Conservation (phyloP, 176 grass and related monocot species). For the Aegilops longissima region DNA sequence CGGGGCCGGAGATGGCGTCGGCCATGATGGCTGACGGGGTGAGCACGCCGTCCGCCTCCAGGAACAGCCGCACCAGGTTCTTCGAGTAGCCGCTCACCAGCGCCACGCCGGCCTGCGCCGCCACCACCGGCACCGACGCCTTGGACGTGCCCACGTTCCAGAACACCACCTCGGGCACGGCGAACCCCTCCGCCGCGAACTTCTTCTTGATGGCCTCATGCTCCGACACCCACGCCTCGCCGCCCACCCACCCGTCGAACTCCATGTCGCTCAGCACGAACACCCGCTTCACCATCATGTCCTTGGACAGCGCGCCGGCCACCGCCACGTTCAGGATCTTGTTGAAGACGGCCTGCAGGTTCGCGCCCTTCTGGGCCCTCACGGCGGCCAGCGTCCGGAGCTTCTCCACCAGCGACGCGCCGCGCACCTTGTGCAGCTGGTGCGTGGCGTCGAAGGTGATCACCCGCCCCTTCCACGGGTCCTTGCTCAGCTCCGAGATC, state of each 20-base stretch:
- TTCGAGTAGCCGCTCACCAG: constrained; percentile 54
- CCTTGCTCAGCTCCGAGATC: not conserved
- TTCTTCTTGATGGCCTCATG: not conserved
- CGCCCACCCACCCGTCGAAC: not conserved
- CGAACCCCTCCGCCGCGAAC: constrained; percentile 23
- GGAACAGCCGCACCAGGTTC: constrained; percentile 42
- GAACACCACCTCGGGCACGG: constrained; percentile 62
- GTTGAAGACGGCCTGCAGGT: constrained; percentile 44
- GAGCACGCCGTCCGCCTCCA: constrained; percentile 36
- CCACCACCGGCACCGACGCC: constrained; percentile 7
- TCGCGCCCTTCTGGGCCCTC: constrained; percentile 30
- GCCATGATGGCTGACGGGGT: constrained; percentile 35
- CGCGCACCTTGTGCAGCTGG: constrained; percentile 24
- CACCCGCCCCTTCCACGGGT: not conserved
- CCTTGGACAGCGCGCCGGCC: constrained; percentile 33
- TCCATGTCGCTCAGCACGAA: constrained; percentile 66
- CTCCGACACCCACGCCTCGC: not conserved
- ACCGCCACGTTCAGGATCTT: constrained; percentile 28
- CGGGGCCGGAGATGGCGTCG: constrained; percentile 27
- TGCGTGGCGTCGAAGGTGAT: not conserved
- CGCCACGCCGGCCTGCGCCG: constrained; percentile 37
- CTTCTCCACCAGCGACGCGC: constrained; percentile 48
- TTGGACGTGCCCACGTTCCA: constrained; percentile 44
- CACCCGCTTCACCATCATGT: constrained; percentile 64
- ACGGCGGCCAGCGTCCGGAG: constrained; percentile 37